Conservation (phyloP, 2,329 filamentous ascomycete genomes). For the Bipolaris zeicola region DNA sequence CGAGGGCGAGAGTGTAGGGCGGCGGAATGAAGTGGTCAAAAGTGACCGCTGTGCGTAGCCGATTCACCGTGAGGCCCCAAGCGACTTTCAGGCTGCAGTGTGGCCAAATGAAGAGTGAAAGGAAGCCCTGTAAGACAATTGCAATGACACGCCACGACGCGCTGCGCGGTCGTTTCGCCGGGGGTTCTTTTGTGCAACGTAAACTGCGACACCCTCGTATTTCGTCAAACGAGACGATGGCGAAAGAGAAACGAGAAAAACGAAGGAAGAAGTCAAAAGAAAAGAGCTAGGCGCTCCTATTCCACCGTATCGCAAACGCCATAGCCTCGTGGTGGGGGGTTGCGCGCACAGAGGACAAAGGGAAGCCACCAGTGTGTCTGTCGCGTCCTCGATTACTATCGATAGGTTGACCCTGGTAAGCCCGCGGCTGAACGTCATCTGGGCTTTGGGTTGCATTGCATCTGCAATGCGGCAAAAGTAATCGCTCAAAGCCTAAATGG, state of each 20-base stretch:
- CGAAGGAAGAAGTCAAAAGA: background rate
- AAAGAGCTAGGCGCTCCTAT: conserved; percentile 6
- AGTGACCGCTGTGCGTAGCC: conserved; percentile 1
- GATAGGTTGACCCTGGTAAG: conserved; percentile 18
- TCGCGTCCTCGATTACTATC: conserved; percentile 23
- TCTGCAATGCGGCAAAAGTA: conserved; percentile 9
- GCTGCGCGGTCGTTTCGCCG: conserved; percentile 7
- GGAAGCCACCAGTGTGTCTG: conserved; percentile 1
- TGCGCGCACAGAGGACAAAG: background rate
- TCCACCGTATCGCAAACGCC: conserved; percentile 7
- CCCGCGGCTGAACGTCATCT: conserved; percentile 16
- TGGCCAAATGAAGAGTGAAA: conserved; percentile 6
- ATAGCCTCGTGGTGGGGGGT: conserved; percentile 15
- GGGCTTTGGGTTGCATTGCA: conserved; percentile 2
- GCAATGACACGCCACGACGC: conserved; percentile 12
- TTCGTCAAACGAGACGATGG: background rate
- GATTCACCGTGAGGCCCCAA: conserved; percentile 6
- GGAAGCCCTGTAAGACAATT: conserved; percentile 10
- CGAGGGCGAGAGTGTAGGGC: background rate
- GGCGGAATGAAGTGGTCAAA: conserved; percentile 1
- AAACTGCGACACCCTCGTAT: background rate
- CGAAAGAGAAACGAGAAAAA: background rate
- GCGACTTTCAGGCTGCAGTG: conserved; percentile 9
- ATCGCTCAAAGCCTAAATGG: background rate
- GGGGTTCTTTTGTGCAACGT: background rate